Percentiles rank a stretch among this genome's conserved stretches.
These are phyloP conservation scores for Colletotrichum sp. DNA, from an alignment of 2,329 filamentous ascomycete species.

Conservation along the genomic window DNA sequence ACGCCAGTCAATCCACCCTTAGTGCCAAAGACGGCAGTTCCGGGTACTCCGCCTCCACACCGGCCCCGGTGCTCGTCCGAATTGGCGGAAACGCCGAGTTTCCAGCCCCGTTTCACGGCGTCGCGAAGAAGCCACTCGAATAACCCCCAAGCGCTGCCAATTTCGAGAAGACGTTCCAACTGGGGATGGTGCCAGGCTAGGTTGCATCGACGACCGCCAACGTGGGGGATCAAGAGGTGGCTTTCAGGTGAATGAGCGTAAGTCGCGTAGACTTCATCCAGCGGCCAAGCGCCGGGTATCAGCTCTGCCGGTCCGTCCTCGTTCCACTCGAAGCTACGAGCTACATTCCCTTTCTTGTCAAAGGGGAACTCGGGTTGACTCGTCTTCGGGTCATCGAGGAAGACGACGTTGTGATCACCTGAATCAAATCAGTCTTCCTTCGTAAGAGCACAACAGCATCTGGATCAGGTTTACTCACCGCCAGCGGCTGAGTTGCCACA, in stretches of 20 bases:
- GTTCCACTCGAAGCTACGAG: constrained; percentile 41
- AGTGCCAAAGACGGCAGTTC: constrained; percentile 36
- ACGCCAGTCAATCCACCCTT: constrained; percentile 33
- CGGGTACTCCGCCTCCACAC: constrained; percentile 38
- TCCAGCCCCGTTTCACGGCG: constrained; percentile 34
- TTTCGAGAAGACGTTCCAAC: constrained; percentile 38
- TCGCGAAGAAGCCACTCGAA: constrained; percentile 39
- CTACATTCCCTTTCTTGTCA: constrained; percentile 35
- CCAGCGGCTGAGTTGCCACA: constrained; percentile 39
- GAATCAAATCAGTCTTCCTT: background rate
- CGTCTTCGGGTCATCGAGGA: constrained; percentile 31
- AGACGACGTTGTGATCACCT: constrained; percentile 39
- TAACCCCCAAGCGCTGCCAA: constrained; percentile 38
- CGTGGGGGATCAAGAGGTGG: constrained; percentile 39
- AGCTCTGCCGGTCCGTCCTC: constrained; percentile 35
- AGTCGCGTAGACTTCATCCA: constrained; percentile 41
- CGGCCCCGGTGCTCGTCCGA: constrained; percentile 39
- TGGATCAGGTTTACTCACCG: background rate
- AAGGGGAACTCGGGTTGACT: constrained; percentile 32
- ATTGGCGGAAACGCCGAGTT: constrained; percentile 38
- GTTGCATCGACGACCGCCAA: constrained; percentile 38
- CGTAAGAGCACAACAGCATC: background rate
- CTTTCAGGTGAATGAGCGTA: constrained; percentile 34
- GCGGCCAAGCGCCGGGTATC: constrained; percentile 36
- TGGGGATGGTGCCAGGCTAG: constrained; percentile 39